Evolutionary conservation across 2,329 filamentous ascomycete genomes (phyloP).

Genomic region (Paracamarosporium sp.): DNA sequence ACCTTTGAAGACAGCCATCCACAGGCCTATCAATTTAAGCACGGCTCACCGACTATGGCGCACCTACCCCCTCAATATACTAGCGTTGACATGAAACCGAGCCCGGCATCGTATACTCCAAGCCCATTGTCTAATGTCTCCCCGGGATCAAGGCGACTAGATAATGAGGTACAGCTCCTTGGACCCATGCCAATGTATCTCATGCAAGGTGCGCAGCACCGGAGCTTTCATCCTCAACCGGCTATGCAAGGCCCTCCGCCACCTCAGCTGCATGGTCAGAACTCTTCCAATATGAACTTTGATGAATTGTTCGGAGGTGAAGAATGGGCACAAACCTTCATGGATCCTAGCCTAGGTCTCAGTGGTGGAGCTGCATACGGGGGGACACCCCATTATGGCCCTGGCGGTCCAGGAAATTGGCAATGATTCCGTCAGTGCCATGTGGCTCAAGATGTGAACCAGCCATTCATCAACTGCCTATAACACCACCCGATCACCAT

Average conservation of each 20-base stretch:
- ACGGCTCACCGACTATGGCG: conserved; percentile 23
- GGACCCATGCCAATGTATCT: conserved; percentile 75
- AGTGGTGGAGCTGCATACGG: conserved; percentile 28
- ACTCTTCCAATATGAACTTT: conserved; percentile 38
- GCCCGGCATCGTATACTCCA: conserved; percentile 30
- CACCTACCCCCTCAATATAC: conserved; percentile 28
- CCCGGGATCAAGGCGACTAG: conserved; percentile 40
- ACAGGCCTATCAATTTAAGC: conserved; percentile 34
- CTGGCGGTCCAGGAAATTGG: conserved; percentile 27
- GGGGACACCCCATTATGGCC: conserved; percentile 23
- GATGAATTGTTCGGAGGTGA: conserved; percentile 48
- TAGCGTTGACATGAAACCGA: conserved; percentile 36
- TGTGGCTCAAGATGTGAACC: not conserved
- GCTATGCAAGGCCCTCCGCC: conserved; percentile 19
- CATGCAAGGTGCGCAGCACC: conserved; percentile 57
- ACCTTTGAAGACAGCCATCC: conserved; percentile 55
- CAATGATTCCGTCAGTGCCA: conserved; percentile 8
- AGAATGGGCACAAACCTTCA: conserved; percentile 49
- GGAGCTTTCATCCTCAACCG: conserved; percentile 34
- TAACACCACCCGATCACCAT: not conserved
- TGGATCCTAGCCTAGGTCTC: conserved; percentile 42
- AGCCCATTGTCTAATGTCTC: conserved; percentile 23
- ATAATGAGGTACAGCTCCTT: conserved; percentile 76
- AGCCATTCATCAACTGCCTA: not conserved
- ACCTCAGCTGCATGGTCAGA: conserved; percentile 22